Percentiles rank a stretch among this genome's conserved stretches.
phyloP scores from a whole-genome alignment of 1,284 basidiomycete species.

The Fomitopsis pinicola region DNA sequence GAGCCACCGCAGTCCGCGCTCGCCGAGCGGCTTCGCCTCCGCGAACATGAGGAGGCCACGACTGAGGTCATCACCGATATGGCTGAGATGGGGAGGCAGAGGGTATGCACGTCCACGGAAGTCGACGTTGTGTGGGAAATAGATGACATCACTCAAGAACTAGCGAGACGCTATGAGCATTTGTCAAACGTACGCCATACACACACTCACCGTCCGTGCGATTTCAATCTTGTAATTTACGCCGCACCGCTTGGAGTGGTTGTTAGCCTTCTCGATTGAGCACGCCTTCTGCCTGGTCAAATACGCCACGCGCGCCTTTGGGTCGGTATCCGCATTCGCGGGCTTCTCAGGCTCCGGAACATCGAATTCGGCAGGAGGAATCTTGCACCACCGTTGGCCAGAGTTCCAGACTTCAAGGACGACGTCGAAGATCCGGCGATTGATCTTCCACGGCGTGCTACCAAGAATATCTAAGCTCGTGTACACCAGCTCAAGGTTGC shows the following conservation, averaged over 20 bases:
- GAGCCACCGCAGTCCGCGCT: slow-evolving; percentile 76
- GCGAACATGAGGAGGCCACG: slow-evolving; percentile 88
- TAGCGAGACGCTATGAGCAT: slow-evolving; percentile 3
- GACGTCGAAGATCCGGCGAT: slow-evolving; percentile 71
- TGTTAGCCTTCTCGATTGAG: slow-evolving; percentile 65
- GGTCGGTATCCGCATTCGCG: slow-evolving; percentile 60
- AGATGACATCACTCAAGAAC: slow-evolving; percentile 87
- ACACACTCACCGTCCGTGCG: slow-evolving; percentile 73
- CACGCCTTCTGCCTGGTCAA: slow-evolving; percentile 58
- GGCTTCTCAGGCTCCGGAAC: slow-evolving; percentile 64
- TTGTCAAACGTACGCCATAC: not conserved
- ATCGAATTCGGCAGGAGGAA: slow-evolving; percentile 67
- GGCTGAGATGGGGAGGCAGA: slow-evolving; percentile 93
- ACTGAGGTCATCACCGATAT: slow-evolving; percentile 94
- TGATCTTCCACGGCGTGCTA: slow-evolving; percentile 90
- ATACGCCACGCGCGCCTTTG: slow-evolving; percentile 60
- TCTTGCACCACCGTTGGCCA: slow-evolving; percentile 69
- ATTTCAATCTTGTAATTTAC: slow-evolving; percentile 99
- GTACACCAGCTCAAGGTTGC: slow-evolving; percentile 83
- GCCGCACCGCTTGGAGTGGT: slow-evolving; percentile 89
- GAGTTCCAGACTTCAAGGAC: slow-evolving; percentile 83
- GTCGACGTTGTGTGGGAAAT: slow-evolving; percentile 96
- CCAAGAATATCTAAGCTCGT: slow-evolving; percentile 90
- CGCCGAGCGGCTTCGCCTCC: slow-evolving; percentile 77
- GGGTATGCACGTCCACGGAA: slow-evolving; percentile 98